Evolutionary conservation across 2,329 filamentous ascomycete genomes (phyloP).

Genomic region (Cadophora luteo-olivacea): DNA sequence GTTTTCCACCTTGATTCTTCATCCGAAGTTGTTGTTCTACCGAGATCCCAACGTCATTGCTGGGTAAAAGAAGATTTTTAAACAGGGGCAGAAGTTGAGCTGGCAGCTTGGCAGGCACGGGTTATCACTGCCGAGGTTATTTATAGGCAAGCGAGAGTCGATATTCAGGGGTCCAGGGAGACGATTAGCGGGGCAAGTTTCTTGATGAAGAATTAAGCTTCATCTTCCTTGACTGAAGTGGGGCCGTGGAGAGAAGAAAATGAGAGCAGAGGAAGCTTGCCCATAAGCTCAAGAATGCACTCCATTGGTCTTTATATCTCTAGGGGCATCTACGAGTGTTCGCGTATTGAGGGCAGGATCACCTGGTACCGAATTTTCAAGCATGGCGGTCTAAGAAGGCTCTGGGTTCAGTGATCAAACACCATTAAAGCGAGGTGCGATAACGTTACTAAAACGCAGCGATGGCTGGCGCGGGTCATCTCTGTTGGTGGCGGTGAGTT

Average conservation of each 20-base stretch:
- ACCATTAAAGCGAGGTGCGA: too few species aligned
- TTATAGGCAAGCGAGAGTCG: slow-evolving; percentile 5
- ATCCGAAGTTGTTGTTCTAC: slow-evolving; percentile 9
- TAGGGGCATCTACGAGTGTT: too few species aligned
- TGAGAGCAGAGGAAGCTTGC: too few species aligned
- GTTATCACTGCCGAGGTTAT: background rate
- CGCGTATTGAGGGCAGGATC: too few species aligned
- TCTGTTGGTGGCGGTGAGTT: too few species aligned
- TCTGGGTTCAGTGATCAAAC: too few species aligned
- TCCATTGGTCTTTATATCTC: too few species aligned
- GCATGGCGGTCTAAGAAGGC: too few species aligned
- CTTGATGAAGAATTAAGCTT: background rate
- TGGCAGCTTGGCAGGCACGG: slow-evolving; percentile 5
- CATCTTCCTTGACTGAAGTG: background rate
- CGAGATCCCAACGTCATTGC: slow-evolving; percentile 5
- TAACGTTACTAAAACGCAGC: too few species aligned
- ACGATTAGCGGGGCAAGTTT: background rate
- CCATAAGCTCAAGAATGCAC: too few species aligned
- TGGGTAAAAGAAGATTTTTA: background rate
- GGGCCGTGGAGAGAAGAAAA: background rate
- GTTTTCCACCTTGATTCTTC: slow-evolving; percentile 11
- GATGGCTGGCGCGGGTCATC: too few species aligned
- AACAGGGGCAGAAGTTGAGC: background rate
- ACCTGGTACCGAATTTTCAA: too few species aligned
- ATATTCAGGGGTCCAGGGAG: background rate